Evolutionary conservation across 2,329 filamentous ascomycete genomes (phyloP).

Genomic region (Fusarium praegraminearum): DNA sequence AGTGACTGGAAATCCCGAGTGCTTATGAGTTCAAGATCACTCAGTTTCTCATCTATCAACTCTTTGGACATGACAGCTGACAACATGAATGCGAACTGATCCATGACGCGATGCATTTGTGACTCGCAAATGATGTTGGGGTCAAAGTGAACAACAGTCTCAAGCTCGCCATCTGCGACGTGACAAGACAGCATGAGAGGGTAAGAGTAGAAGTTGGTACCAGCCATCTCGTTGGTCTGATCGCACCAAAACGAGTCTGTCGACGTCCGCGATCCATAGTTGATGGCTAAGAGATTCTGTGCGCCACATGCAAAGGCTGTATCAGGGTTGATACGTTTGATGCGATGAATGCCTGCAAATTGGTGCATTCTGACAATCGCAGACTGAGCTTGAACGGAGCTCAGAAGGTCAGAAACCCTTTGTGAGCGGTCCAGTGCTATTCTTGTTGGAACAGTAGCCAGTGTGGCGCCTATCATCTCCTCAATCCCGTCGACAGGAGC

Average conservation of each 20-base stretch:
- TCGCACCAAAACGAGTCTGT: slow-evolving; percentile 34
- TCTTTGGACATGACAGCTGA: slow-evolving; percentile 1
- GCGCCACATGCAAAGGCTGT: slow-evolving; percentile 34
- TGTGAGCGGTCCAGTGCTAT: slow-evolving; percentile 2
- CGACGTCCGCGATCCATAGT: slow-evolving; percentile 20
- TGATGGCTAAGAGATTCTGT: slow-evolving; percentile 43
- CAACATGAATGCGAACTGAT: slow-evolving; percentile 34
- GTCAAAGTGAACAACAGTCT: slow-evolving; percentile 42
- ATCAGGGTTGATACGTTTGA: slow-evolving; percentile 35
- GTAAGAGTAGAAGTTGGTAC: slow-evolving; percentile 45
- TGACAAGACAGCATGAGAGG: slow-evolving; percentile 44
- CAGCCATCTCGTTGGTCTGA: slow-evolving; percentile 40
- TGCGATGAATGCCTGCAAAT: slow-evolving; percentile 33
- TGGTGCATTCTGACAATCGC: slow-evolving; percentile 29
- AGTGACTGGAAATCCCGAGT: slow-evolving; percentile 4
- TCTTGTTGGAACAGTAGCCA: slow-evolving; percentile 40
- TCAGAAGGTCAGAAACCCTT: slow-evolving; percentile 16
- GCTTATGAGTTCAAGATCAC: slow-evolving; percentile 12
- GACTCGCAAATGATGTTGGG: slow-evolving; percentile 5
- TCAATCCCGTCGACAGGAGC: slow-evolving; percentile 37
- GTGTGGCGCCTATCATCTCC: slow-evolving; percentile 33
- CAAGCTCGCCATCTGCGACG: slow-evolving; percentile 23
- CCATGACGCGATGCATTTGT: slow-evolving; percentile 36
- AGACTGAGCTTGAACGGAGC: slow-evolving; percentile 23
- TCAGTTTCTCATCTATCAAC: not conserved